phyloP scores from a whole-genome alignment of 805 yeast species.

The Wickerhamomyces chaumierensis region DNA sequence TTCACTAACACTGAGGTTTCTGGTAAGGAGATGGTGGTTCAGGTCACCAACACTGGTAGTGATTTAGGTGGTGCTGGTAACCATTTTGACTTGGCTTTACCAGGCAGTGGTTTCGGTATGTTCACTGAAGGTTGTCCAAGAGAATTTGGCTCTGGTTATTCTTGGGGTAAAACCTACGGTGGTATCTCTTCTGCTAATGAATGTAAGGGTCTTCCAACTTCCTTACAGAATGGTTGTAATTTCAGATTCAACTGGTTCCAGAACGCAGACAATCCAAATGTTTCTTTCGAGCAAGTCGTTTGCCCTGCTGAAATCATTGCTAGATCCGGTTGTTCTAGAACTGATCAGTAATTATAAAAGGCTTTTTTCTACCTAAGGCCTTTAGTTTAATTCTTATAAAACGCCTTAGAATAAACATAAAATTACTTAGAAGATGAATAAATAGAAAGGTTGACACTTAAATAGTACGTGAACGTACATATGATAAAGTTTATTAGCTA shows the following conservation, averaged over 20 bases:
- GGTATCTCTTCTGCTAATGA: constrained; percentile 4
- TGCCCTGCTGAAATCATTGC: constrained; percentile 8
- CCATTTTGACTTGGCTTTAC: constrained; percentile 9
- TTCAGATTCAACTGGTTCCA: constrained; percentile 8
- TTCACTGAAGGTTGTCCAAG: constrained; percentile 6
- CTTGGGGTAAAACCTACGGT: constrained; percentile 8
- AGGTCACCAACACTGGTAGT: constrained; percentile 8
- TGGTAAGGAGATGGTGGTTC: constrained; percentile 6
- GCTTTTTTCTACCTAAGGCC: too few species aligned
- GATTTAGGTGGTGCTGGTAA: constrained; percentile 5
- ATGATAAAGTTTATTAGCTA: too few species aligned
- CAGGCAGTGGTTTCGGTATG: constrained; percentile 8
- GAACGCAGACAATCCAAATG: constrained; percentile 9
- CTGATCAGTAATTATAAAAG: too few species aligned
- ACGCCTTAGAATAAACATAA: too few species aligned
- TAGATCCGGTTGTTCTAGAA: neutral
- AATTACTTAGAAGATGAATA: too few species aligned
- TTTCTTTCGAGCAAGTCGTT: constrained; percentile 7
- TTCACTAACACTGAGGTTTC: constrained; percentile 5
- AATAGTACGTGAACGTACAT: too few species aligned
- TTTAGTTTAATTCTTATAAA: too few species aligned
- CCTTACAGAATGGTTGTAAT: constrained; percentile 6
- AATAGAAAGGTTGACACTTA: too few species aligned
- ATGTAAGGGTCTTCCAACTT: constrained; percentile 4
- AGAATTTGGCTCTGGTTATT: constrained; percentile 7